Percentiles rank a stretch among this genome's conserved stretches.
These are phyloP conservation scores for Cutaneotrichosporon cutaneum DNA, from an alignment of 1,284 basidiomycete genomes.

Conservation along the genomic window DNA sequence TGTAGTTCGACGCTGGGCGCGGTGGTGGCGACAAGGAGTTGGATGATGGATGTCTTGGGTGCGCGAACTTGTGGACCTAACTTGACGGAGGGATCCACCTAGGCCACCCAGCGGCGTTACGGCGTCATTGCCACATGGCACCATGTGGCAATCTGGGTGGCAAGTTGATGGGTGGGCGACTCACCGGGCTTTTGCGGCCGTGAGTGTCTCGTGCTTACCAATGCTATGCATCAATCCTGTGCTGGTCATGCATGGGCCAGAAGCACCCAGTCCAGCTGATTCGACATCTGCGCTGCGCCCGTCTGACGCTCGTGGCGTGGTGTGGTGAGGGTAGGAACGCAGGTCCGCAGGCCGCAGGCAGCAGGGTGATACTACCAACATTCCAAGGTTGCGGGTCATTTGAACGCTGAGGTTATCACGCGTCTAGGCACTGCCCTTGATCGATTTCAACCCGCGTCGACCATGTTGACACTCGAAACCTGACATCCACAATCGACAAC, in stretches of 20 bases:
- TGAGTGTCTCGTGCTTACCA: background rate
- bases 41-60: constrained; percentile 8
- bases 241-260: background rate
- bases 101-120: background rate
- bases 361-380: too few relatives aligned
- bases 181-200: background rate
- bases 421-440: background rate
- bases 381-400: too few relatives aligned
- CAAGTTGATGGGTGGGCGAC: background rate
- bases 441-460: background rate
- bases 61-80: background rate
- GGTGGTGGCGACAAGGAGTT: constrained; percentile 14
- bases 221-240: background rate
- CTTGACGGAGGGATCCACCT: background rate
- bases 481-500: background rate
- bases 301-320: background rate
- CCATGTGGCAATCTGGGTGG: constrained; percentile 7
- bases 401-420: too few relatives aligned
- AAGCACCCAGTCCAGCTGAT: too few relatives aligned
- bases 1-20: constrained; percentile 1
- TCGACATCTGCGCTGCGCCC: too few relatives aligned
- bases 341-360: too few relatives aligned
- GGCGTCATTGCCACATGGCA: constrained; percentile 5
- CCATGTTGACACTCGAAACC: background rate
- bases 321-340: background rate